Evolutionary conservation across 2,329 filamentous ascomycete genomes (phyloP).

Genomic region (Phoma sp.): DNA sequence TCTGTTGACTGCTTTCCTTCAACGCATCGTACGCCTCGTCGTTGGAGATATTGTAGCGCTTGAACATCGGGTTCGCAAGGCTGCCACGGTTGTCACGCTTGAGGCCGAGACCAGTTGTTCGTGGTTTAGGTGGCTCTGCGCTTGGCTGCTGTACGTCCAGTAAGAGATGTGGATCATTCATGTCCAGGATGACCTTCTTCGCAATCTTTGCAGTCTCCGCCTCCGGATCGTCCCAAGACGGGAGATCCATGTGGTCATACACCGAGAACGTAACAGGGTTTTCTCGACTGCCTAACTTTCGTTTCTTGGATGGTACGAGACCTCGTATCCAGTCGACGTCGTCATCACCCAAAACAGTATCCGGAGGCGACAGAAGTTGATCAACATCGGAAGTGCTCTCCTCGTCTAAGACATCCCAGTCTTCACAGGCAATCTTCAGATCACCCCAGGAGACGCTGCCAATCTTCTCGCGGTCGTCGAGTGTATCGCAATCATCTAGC

Average conservation of each 20-base stretch:
- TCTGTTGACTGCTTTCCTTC: slow-evolving; percentile 96
- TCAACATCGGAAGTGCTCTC: slow-evolving; percentile 39
- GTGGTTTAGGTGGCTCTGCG: slow-evolving; percentile 65
- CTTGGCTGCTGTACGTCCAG: slow-evolving; percentile 77
- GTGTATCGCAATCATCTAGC: slow-evolving; percentile 57
- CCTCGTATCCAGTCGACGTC: slow-evolving; percentile 43
- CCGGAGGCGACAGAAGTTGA: slow-evolving; percentile 34
- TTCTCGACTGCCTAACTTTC: slow-evolving; percentile 56
- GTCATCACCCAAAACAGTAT: slow-evolving; percentile 28
- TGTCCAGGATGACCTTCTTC: slow-evolving; percentile 81
- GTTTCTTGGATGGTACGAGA: slow-evolving; percentile 67
- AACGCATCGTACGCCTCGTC: slow-evolving; percentile 94
- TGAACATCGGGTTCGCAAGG: slow-evolving; percentile 73
- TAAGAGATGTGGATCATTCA: slow-evolving; percentile 86
- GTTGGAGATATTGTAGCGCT: slow-evolving; percentile 94
- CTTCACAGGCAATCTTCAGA: slow-evolving; percentile 82
- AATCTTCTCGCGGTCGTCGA: slow-evolving; percentile 68
- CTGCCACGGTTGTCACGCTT: slow-evolving; percentile 73
- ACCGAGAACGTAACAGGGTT: slow-evolving; percentile 40
- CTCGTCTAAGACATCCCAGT: slow-evolving; percentile 71
- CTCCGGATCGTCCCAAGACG: slow-evolving; percentile 82
- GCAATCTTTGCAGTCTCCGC: slow-evolving; percentile 73
- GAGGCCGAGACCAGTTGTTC: slow-evolving; percentile 58
- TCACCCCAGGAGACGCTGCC: slow-evolving; percentile 80
- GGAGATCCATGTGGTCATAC: slow-evolving; percentile 51